These are phyloP conservation scores for Potentilla sterilis DNA, from an alignment of 306 rosid species.

Conservation along the genomic window DNA sequence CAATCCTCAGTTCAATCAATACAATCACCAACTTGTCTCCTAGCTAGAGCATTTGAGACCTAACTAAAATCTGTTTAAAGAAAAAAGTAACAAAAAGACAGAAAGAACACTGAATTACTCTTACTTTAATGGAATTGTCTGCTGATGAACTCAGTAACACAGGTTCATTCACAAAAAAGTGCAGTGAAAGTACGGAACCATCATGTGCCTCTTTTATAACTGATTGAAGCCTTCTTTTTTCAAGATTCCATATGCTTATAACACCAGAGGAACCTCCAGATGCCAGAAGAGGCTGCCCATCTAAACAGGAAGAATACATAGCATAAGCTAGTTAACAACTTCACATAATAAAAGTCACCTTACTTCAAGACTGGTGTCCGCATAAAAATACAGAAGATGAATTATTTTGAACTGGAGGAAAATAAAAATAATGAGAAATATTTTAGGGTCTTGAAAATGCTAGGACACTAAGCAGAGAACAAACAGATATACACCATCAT, in stretches of 20 bases:
- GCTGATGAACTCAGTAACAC: constrained; percentile 88
- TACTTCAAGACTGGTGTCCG: background rate
- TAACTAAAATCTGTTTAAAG: background rate
- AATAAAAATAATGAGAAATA: background rate
- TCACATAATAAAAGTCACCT: background rate
- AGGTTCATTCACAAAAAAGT: constrained; percentile 90
- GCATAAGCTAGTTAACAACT: constrained; percentile 9
- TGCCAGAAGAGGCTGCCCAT: constrained; percentile 94
- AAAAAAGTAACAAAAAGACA: background rate
- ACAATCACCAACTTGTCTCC: no score
- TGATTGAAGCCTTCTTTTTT: constrained; percentile 89
- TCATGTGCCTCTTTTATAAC: constrained; percentile 93
- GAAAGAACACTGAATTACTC: constrained; percentile 15
- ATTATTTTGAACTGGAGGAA: background rate
- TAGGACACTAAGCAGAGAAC: background rate
- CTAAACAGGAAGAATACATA: constrained; percentile 39
- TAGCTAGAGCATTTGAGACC: no score
- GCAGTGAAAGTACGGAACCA: constrained; percentile 64
- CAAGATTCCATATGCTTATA: constrained; percentile 94
- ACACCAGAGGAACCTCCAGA: constrained; percentile 99
- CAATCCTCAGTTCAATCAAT: background rate
- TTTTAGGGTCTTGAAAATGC: background rate
- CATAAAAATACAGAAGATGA: background rate
- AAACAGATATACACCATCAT: background rate
- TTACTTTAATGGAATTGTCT: constrained; percentile 91